A percentile compares a stretch with the other conserved stretches of the same genome.
These are phyloP conservation scores for Fragilaria crotonensis DNA, from an alignment of 108 stramenopile species.

Conservation along the genomic window DNA sequence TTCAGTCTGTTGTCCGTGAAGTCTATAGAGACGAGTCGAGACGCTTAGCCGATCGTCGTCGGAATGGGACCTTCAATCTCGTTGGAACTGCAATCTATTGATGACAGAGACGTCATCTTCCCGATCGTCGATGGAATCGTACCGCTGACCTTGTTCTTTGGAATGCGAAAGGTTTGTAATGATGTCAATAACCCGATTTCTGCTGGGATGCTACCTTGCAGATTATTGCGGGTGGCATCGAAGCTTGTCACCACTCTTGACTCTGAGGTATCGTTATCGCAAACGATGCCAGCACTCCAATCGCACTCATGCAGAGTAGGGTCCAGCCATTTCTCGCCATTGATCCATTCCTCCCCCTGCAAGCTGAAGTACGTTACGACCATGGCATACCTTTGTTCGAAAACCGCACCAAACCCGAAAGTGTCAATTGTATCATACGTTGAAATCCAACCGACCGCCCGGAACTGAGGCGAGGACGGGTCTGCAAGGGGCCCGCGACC, in stretches of 20 bases:
- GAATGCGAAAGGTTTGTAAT: neutral
- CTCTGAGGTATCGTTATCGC: neutral
- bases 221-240: slow-evolving; percentile 9
- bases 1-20: slow-evolving; percentile 4
- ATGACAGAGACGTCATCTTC: slow-evolving; percentile 25
- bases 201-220: slow-evolving; percentile 10
- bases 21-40: slow-evolving; percentile 8
- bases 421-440: neutral
- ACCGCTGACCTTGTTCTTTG: neutral
- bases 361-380: neutral
- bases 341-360: neutral
- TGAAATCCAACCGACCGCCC: neutral
- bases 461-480: neutral
- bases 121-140: slow-evolving; percentile 20
- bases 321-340: neutral
- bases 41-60: slow-evolving; percentile 21
- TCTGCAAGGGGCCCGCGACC: neutral
- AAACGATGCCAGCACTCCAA: neutral
- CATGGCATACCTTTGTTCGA: neutral
- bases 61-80: slow-evolving; percentile 38
- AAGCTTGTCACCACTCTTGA: neutral
- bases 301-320: neutral
- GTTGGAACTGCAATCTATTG: slow-evolving; percentile 21
- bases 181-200: slow-evolving; percentile 6
- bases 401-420: neutral